Conservation (phyloP, 2,329 filamentous ascomycete species). For the Chaetomium globosum region DNA sequence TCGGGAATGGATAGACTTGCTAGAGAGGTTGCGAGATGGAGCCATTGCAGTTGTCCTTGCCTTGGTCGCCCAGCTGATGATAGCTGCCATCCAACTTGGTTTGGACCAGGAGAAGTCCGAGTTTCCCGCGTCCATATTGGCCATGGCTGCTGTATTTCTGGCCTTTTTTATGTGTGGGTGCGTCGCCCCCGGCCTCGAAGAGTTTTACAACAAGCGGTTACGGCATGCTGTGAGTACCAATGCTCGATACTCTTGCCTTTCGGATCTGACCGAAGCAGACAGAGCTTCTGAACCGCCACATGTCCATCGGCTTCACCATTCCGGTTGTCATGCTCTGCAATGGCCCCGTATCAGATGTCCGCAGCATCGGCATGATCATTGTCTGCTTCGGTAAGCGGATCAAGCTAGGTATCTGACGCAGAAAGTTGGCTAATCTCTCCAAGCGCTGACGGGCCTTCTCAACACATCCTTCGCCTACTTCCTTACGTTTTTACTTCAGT, state of each 20-base stretch:
- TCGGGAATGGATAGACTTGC: background rate
- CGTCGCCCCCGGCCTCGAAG: constrained; percentile 34
- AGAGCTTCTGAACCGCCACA: constrained; percentile 54
- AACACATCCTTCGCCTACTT: constrained; percentile 40
- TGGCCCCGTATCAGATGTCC: constrained; percentile 39
- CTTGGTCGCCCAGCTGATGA: constrained; percentile 49
- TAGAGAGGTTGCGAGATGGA: constrained; percentile 35
- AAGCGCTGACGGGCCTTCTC: constrained; percentile 41
- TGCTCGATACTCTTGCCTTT: background rate
- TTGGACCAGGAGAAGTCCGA: constrained; percentile 43
- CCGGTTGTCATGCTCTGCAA: constrained; percentile 52
- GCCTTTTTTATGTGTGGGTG: constrained; percentile 30
- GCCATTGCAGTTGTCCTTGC: constrained; percentile 45
- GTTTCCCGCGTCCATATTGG: constrained; percentile 53
- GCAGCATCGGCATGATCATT: constrained; percentile 48
- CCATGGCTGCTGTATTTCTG: constrained; percentile 50
- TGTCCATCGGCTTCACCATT: constrained; percentile 55
- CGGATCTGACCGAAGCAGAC: constrained; percentile 43
- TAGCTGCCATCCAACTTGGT: constrained; percentile 48
- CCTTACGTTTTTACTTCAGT: constrained; percentile 38
- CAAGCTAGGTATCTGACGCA: background rate
- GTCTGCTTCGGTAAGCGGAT: constrained; percentile 48
- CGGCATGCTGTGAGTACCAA: constrained; percentile 34
- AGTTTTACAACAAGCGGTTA: constrained; percentile 37
- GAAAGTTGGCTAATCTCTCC: constrained; percentile 11